Conservation (phyloP, 2,329 filamentous ascomycete species). For the Elsinoe ampelina region DNA sequence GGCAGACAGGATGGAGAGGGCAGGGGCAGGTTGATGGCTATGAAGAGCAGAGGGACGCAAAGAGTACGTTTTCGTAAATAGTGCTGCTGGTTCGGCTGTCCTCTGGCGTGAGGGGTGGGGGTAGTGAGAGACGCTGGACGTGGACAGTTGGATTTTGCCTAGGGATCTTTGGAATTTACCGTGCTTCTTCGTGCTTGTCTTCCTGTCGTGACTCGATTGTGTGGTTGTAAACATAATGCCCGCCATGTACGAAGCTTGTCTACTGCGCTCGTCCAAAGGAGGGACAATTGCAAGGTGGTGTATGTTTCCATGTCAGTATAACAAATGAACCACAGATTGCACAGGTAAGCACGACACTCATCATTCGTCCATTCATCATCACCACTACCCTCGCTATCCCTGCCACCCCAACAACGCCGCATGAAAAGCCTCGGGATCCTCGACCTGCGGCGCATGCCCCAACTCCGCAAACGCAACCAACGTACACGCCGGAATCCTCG, state of each 20-base stretch:
- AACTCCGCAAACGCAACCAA: neutral
- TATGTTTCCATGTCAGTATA: too few relatives aligned
- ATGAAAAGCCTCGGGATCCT: constrained; percentile 1
- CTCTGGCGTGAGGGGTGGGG: neutral
- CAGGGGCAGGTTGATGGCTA: too few relatives aligned
- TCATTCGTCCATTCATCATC: too few relatives aligned
- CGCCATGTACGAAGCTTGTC: too few relatives aligned
- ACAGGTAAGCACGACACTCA: too few relatives aligned
- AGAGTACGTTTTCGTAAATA: constrained; percentile 9
- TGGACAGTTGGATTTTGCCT: neutral
- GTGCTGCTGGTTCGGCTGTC: constrained; percentile 9
- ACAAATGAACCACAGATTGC: too few relatives aligned
- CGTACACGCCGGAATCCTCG: neutral
- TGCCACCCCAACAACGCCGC: neutral
- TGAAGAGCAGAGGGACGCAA: neutral
- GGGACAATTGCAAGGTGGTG: too few relatives aligned
- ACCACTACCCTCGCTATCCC: neutral
- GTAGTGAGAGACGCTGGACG: neutral
- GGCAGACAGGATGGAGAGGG: neutral
- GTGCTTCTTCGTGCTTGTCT: neutral
- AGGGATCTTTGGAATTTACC: constrained; percentile 4
- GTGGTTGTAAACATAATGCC: too few relatives aligned
- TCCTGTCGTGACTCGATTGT: too few relatives aligned
- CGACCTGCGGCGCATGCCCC: neutral
- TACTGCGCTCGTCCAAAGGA: too few relatives aligned